These are phyloP conservation scores for Chaetomidium leptoderma DNA, from an alignment of 495 filamentous ascomycete species.

Conservation along the genomic window DNA sequence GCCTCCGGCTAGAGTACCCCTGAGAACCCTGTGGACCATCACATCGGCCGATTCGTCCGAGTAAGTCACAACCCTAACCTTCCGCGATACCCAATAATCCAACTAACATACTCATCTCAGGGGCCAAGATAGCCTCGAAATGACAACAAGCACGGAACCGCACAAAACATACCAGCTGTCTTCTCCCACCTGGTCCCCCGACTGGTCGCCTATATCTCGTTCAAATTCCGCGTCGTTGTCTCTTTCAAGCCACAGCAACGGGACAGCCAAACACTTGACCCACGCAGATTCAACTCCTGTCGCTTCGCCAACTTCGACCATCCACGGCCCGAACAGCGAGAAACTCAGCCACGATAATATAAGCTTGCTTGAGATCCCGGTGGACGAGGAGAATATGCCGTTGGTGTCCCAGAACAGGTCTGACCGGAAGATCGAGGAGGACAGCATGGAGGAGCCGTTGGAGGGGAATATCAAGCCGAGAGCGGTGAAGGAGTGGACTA, in stretches of 20 bases:
- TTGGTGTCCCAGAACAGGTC: neutral
- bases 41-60: constrained; percentile 11
- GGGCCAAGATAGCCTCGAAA: neutral
- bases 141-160: neutral
- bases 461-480: neutral
- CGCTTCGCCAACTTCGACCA: neutral
- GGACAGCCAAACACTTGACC: too few relatives aligned
- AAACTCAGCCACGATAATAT: neutral
- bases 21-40: constrained; percentile 13
- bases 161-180: neutral
- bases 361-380: neutral
- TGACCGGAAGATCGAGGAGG: neutral
- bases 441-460: neutral
- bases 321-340: neutral
- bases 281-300: neutral
- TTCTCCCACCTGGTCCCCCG: neutral
- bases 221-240: neutral
- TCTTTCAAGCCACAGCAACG: neutral
- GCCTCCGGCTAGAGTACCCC: neutral
- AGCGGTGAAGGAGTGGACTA: neutral
- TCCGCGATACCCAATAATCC: neutral
- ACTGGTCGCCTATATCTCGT: neutral
- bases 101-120: neutral
- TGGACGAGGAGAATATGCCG: neutral
- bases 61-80: neutral